These are phyloP conservation scores for Nepenthes alata DNA, from an alignment of 179 eudicot genomes.

Conservation along the genomic window DNA sequence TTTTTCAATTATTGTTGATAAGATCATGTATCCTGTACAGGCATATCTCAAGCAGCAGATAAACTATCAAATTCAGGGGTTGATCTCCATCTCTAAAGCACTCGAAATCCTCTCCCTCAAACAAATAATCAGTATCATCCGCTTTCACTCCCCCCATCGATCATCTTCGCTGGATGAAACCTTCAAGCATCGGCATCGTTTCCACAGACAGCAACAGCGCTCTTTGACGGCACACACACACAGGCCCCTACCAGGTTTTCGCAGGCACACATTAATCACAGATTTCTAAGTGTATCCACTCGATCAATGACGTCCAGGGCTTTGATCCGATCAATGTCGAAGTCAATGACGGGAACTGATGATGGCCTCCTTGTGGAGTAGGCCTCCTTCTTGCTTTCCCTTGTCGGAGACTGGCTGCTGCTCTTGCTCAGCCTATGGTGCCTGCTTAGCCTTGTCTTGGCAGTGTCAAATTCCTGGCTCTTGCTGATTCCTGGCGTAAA, in stretches of 20 bases:
- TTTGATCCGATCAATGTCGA: constrained; percentile 62
- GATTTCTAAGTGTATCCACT: constrained; percentile 42
- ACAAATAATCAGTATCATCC: background rate
- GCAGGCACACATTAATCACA: background rate
- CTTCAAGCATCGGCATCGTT: background rate
- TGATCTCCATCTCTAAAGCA: background rate
- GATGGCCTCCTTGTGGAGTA: constrained; percentile 54
- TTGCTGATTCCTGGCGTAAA: constrained; percentile 94
- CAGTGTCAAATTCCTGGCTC: constrained; percentile 81
- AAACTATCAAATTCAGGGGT: background rate
- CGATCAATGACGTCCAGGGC: constrained; percentile 92
- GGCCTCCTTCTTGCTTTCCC: constrained; percentile 44
- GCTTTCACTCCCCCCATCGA: background rate
- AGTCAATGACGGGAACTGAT: constrained; percentile 60
- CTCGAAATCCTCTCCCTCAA: background rate
- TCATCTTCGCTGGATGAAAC: background rate
- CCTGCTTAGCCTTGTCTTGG: constrained; percentile 42
- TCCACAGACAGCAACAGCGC: background rate
- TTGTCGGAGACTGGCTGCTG: constrained; percentile 70
- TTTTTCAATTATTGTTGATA: too few relatives aligned
- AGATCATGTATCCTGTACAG: background rate
- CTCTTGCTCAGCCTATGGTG: constrained; percentile 67
- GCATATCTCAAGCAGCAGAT: background rate
- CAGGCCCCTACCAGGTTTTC: background rate
- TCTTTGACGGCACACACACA: background rate